A percentile compares a stretch with the other conserved stretches of the same genome.
Conservation (phyloP, 2,329 filamentous ascomycete genomes). For the Orbilia oligospora region DNA sequence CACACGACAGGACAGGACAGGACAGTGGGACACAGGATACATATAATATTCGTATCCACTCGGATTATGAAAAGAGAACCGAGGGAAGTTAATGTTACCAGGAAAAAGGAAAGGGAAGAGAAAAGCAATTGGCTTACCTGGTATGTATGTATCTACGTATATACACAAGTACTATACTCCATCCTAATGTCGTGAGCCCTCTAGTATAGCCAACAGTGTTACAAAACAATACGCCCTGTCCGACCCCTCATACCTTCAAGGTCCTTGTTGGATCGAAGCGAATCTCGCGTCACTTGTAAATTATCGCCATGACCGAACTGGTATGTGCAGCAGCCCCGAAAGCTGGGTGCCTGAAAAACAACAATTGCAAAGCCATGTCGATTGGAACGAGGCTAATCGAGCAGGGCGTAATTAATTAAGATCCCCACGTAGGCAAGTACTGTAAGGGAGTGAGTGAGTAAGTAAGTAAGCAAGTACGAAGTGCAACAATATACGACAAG, state of each 20-base stretch:
- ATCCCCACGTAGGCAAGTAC: neutral
- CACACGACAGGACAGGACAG: slow-evolving; percentile 8
- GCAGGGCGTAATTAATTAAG: slow-evolving; percentile 5
- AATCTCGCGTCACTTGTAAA: slow-evolving; percentile 17
- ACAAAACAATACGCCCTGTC: slow-evolving; percentile 24
- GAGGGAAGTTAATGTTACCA: too few relatives aligned
- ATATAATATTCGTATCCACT: slow-evolving; percentile 38
- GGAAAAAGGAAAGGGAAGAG: neutral
- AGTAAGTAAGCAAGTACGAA: neutral
- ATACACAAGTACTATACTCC: neutral
- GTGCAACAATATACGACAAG: slow-evolving; percentile 17
- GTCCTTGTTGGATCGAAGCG: slow-evolving; percentile 27
- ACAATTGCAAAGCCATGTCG: slow-evolving; percentile 4
- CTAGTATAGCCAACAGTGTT: slow-evolving; percentile 15
- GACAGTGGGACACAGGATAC: slow-evolving; percentile 14
- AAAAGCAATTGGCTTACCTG: neutral
- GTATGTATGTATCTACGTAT: neutral
- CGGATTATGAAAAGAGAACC: neutral
- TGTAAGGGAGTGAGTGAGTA: too few relatives aligned
- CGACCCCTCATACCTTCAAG: slow-evolving; percentile 1
- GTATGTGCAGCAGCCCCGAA: slow-evolving; percentile 6
- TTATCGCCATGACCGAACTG: slow-evolving; percentile 32
- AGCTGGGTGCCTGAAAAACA: slow-evolving; percentile 53
- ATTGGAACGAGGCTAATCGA: slow-evolving; percentile 5
- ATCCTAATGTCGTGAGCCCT: slow-evolving; percentile 16